Evolutionary conservation across 371 early-diverging fungal species (phyloP).

Genomic region (Rhizopus microsporus): DNA sequence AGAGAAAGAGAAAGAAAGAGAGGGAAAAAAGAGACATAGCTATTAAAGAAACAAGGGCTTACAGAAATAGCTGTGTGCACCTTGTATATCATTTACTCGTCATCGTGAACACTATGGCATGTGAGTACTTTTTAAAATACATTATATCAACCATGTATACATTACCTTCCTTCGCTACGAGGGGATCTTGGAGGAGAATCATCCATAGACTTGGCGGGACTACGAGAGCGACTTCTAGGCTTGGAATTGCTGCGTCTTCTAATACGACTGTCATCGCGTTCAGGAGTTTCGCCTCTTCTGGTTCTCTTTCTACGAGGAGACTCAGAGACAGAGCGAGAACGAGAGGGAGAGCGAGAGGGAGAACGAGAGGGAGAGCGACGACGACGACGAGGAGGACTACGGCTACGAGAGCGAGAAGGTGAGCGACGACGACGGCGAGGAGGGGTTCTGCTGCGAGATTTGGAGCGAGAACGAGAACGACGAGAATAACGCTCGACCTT

Average conservation of each 20-base stretch:
- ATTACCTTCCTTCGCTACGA: slow-evolving; percentile 32
- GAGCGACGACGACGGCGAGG: slow-evolving; percentile 47
- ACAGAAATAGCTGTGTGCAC: neutral
- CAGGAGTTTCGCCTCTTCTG: slow-evolving; percentile 49
- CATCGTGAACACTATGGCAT: slow-evolving; percentile 19
- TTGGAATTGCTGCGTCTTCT: slow-evolving; percentile 15
- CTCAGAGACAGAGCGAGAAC: slow-evolving; percentile 21
- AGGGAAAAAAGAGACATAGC: neutral
- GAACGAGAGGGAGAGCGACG: slow-evolving; percentile 31
- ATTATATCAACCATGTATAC: neutral
- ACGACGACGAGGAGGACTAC: slow-evolving; percentile 34
- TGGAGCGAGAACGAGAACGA: slow-evolving; percentile 40
- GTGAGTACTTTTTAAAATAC: too few relatives aligned
- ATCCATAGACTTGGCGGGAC: slow-evolving; percentile 27
- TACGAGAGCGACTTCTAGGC: slow-evolving; percentile 50
- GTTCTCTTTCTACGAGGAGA: slow-evolving; percentile 43
- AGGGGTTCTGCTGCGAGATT: slow-evolving; percentile 42
- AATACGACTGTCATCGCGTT: slow-evolving; percentile 28
- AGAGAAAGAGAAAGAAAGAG: neutral
- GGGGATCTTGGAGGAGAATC: slow-evolving; percentile 28
- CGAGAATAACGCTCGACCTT: slow-evolving; percentile 10
- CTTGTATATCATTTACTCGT: slow-evolving; percentile 20
- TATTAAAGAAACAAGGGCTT: neutral
- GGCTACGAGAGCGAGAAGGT: slow-evolving; percentile 45
- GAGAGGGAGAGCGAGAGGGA: slow-evolving; percentile 38